Conservation (phyloP, 2,329 filamentous ascomycete genomes). For the Colletotrichum sp. region DNA sequence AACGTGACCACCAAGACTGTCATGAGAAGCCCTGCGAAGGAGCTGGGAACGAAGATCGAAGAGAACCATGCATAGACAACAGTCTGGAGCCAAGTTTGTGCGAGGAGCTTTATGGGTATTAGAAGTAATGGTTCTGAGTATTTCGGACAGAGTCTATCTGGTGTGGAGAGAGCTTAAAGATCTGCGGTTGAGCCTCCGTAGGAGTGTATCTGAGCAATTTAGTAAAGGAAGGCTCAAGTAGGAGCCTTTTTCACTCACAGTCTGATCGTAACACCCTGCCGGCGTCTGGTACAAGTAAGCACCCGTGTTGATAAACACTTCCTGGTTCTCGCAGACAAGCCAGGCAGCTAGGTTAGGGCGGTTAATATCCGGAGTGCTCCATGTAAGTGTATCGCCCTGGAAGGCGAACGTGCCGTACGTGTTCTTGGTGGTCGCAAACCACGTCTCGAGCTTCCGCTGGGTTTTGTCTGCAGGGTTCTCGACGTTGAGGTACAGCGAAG, state of each 20-base stretch:
- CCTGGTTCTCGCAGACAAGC: conserved; percentile 60
- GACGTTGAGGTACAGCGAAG: conserved; percentile 51
- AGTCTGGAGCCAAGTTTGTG: not conserved
- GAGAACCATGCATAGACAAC: not conserved
- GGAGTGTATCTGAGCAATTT: conserved; percentile 16
- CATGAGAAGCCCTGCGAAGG: not conserved
- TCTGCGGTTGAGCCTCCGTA: conserved; percentile 21
- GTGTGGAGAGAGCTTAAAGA: not conserved
- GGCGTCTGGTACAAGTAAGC: conserved; percentile 64
- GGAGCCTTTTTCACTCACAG: conserved; percentile 40
- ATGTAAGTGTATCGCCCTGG: conserved; percentile 63
- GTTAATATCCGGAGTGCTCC: conserved; percentile 51
- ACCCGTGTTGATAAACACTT: conserved; percentile 63
- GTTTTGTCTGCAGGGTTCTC: conserved; percentile 49
- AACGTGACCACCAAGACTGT: not conserved
- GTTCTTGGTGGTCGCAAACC: conserved; percentile 56
- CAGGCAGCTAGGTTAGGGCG: conserved; percentile 63
- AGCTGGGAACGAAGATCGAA: not conserved
- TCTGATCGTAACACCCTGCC: conserved; percentile 62
- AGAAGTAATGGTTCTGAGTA: not conserved
- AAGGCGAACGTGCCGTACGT: conserved; percentile 61
- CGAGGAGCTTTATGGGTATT: not conserved
- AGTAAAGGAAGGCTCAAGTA: not conserved
- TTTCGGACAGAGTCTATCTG: not conserved
- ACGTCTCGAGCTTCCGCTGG: conserved; percentile 53